These are phyloP conservation scores for Populus hybrid DNA, from an alignment of 441 rosid species.

Conservation along the genomic window DNA sequence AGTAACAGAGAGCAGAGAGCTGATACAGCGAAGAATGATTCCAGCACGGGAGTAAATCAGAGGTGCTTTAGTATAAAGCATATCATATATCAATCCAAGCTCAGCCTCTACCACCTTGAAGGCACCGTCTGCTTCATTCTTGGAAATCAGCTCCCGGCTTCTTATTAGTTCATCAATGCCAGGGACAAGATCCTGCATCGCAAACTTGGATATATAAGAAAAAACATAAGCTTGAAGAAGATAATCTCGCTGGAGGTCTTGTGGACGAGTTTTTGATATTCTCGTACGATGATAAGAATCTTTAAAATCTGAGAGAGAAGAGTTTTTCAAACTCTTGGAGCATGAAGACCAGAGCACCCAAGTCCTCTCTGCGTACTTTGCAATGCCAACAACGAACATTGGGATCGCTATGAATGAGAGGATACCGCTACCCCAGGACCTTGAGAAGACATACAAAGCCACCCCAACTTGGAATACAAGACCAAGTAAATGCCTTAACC, in stretches of 20 bases:
- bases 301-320: too few relatives aligned
- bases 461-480: not conserved
- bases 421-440: slow-evolving; percentile 4
- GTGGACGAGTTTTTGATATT: too few relatives aligned
- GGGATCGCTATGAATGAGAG: slow-evolving; percentile 14
- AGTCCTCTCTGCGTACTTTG: slow-evolving; percentile 33
- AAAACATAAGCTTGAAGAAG: not conserved
- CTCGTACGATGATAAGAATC: fast-evolving
- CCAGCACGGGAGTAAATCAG: not conserved
- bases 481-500: not conserved
- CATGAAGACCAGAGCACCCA: slow-evolving; percentile 22
- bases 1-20: not conserved
- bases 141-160: too few relatives aligned
- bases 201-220: too few relatives aligned
- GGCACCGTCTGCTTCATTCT: fast-evolving
- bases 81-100: not conserved
- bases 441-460: slow-evolving; percentile 19
- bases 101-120: not conserved
- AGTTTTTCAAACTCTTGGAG: not conserved
- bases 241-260: fast-evolving
- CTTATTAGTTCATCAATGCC: fast-evolving
- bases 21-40: not conserved
- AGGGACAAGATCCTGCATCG: too few relatives aligned
- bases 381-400: slow-evolving; percentile 22
- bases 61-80: not conserved